Evolutionary conservation across 805 yeast species (phyloP).

Genomic region (Metschnikowia vanudenii): DNA sequence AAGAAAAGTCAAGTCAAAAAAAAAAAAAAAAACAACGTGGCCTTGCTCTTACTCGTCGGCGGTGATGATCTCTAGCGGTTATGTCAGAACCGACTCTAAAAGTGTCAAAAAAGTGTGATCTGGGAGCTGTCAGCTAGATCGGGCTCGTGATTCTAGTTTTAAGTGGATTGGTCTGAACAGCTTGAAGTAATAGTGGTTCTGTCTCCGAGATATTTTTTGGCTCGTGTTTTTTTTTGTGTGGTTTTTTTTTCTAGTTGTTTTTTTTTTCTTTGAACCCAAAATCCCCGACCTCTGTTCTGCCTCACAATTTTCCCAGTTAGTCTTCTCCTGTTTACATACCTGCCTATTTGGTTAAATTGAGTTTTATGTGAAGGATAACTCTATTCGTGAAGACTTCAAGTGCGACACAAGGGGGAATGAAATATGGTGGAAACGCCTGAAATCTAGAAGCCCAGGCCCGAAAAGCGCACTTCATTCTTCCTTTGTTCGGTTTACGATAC

Average conservation of each 20-base stretch:
- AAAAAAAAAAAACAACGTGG: too few species aligned
- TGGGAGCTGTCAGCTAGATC: background rate
- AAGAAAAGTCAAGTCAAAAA: too few species aligned
- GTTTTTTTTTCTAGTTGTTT: background rate
- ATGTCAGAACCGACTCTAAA: background rate
- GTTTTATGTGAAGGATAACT: slow-evolving; percentile 4
- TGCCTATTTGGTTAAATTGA: slow-evolving; percentile 18
- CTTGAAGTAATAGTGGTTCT: background rate
- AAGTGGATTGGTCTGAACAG: background rate
- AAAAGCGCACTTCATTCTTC: too few species aligned
- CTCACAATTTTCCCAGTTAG: background rate
- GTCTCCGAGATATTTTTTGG: background rate
- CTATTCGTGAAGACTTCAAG: background rate
- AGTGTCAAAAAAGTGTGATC: background rate
- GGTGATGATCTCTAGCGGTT: background rate
- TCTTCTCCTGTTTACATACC: slow-evolving; percentile 17
- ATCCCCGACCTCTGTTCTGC: slow-evolving; percentile 1
- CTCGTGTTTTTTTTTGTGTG: background rate
- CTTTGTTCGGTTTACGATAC: too few species aligned
- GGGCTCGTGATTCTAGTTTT: too few species aligned
- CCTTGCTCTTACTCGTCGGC: background rate
- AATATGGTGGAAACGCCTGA: too few species aligned
- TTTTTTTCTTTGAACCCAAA: background rate
- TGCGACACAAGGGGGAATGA: slow-evolving; percentile 4
- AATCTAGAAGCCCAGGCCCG: too few species aligned